phyloP scores from a whole-genome alignment of 23 red algal species.

The Gracilaria domingensis region DNA sequence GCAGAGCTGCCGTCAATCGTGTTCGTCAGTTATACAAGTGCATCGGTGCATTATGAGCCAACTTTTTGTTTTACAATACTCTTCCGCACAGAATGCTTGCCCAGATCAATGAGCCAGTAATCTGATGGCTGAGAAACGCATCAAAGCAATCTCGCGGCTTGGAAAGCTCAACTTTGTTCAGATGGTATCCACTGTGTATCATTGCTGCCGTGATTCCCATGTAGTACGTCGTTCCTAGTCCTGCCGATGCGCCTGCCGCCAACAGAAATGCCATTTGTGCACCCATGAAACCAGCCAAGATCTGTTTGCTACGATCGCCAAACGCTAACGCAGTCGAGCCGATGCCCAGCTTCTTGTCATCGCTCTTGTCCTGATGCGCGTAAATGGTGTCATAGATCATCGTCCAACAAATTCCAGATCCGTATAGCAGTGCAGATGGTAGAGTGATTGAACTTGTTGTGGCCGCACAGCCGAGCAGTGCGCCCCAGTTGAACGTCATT shows the following conservation, averaged over 20 bases:
- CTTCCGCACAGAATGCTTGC: slow-evolving; percentile 53
- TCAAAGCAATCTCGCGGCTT: slow-evolving; percentile 31
- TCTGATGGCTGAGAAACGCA: slow-evolving; percentile 63
- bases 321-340: slow-evolving; percentile 79
- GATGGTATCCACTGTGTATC: slow-evolving; percentile 44
- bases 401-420: slow-evolving; percentile 82
- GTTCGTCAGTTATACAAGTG: slow-evolving; percentile 50
- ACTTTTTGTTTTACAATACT: slow-evolving; percentile 28
- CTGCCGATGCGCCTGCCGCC: slow-evolving; percentile 44
- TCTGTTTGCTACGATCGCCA: slow-evolving; percentile 41
- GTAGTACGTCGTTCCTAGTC: slow-evolving; percentile 48
- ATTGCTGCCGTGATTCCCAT: slow-evolving; percentile 43
- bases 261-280: slow-evolving; percentile 45
- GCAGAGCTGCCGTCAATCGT: slow-evolving; percentile 55
- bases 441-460: slow-evolving; percentile 43
- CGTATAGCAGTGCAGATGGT: slow-evolving; percentile 66
- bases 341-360: slow-evolving; percentile 72
- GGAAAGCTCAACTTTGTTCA: slow-evolving; percentile 33
- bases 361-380: slow-evolving; percentile 87
- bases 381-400: slow-evolving; percentile 99
- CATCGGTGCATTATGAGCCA: not conserved
- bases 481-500: slow-evolving; percentile 89
- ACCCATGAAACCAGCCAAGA: slow-evolving; percentile 43
- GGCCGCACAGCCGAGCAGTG: slow-evolving; percentile 80
- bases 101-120: slow-evolving; percentile 57